Evolutionary conservation across 148 eudicot genomes (phyloP).

Genomic region (Camellia japonica): DNA sequence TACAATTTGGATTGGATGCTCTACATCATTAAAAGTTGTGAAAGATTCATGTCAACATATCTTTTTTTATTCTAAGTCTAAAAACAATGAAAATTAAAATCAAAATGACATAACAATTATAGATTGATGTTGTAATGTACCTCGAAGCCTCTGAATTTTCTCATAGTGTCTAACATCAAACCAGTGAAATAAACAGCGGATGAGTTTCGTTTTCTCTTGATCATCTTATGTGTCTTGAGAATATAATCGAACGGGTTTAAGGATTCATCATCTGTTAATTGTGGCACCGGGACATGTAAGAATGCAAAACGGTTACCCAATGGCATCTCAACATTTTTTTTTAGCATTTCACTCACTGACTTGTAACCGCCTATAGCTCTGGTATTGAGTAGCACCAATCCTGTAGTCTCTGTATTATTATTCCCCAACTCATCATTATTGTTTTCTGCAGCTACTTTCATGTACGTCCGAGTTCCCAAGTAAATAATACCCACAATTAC

Average conservation of each 20-base stretch:
- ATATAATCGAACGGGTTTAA: constrained; percentile 36
- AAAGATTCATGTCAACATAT: too few relatives aligned
- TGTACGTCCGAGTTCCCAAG: constrained; percentile 37
- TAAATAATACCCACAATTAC: constrained; percentile 36
- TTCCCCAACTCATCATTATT: constrained; percentile 3
- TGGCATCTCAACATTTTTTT: constrained; percentile 29
- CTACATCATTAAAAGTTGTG: too few relatives aligned
- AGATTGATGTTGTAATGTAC: not conserved
- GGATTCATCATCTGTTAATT: not conserved
- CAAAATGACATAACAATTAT: too few relatives aligned
- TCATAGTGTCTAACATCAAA: not conserved
- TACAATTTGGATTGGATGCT: too few relatives aligned
- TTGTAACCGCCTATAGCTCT: constrained; percentile 39
- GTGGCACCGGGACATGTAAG: constrained; percentile 36
- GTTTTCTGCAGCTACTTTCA: constrained; percentile 22
- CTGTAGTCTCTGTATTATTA: constrained; percentile 14
- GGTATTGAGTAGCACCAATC: constrained; percentile 41
- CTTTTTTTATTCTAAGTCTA: too few relatives aligned
- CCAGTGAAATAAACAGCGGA: constrained; percentile 14
- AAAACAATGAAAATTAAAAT: too few relatives aligned
- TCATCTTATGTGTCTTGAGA: constrained; percentile 15
- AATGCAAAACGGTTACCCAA: constrained; percentile 52
- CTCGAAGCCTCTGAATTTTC: constrained; percentile 13
- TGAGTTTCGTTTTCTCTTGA: constrained; percentile 34
- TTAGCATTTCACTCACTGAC: constrained; percentile 39